Percentiles rank a stretch among this genome's conserved stretches.
Evolutionary conservation across 441 rosid species (phyloP).

Genomic region (Biscutella auriculata): DNA sequence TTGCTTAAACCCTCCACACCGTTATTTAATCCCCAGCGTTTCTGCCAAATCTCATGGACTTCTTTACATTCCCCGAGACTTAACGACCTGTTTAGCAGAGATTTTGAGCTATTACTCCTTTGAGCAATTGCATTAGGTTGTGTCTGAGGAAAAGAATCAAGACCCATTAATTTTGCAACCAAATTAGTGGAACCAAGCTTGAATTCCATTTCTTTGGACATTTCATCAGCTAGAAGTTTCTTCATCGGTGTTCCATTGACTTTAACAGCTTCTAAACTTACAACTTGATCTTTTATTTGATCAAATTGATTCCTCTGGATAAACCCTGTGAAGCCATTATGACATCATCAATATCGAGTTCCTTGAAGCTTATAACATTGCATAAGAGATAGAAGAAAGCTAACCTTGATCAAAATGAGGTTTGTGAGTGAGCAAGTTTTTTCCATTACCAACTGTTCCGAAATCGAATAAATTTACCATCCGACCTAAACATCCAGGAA

Average conservation of each 20-base stretch:
- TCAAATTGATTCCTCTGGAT: conserved; percentile 48
- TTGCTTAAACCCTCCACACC: conserved; percentile 33
- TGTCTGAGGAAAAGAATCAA: conserved; percentile 59
- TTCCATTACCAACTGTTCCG: conserved; percentile 38
- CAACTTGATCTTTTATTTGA: conserved; percentile 55
- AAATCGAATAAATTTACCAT: conserved; percentile 77
- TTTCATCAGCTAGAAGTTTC: conserved; percentile 64
- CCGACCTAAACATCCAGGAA: conserved; percentile 75
- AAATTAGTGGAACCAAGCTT: conserved; percentile 53
- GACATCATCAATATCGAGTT: neutral
- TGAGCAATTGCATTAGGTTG: conserved; percentile 32
- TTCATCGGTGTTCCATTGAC: conserved; percentile 63
- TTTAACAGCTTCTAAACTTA: conserved; percentile 27
- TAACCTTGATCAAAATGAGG: conserved; percentile 57
- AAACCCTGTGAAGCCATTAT: conserved; percentile 38
- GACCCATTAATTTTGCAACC: conserved; percentile 95
- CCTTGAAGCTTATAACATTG: neutral
- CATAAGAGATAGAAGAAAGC: neutral
- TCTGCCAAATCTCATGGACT: conserved; percentile 57
- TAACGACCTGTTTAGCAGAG: conserved; percentile 34
- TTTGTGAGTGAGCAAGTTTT: conserved; percentile 54
- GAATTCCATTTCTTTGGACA: conserved; percentile 59
- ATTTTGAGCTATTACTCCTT: conserved; percentile 38
- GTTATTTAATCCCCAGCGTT: conserved; percentile 23
- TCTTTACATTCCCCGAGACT: conserved; percentile 46